Base-by-base conservation (phyloP, 345 rosid genomes). In the Passiflora organensis region DNA sequence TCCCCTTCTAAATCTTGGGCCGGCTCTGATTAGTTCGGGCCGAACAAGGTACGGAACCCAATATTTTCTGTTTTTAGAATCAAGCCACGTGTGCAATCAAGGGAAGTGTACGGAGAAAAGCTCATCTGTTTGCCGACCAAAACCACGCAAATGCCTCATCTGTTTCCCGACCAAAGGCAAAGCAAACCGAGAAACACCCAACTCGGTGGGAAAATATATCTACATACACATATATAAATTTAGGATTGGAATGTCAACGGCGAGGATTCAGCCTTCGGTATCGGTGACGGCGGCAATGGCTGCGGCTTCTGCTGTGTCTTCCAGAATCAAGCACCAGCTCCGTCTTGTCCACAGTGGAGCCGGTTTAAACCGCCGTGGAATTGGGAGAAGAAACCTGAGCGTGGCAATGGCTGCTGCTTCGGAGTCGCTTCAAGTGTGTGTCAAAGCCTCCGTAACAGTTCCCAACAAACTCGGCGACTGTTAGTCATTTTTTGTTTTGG, bases 381-480 rank as follows among this genome's bases (percentile, higher is more conserved):
- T 48, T 19, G 34, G 34, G 34, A 28, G 54, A 23, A 60, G 74
- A n/a, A 56, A 23, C 56, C 63, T 68, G 51, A 46, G 78, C 5
- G 70, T 80, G 45, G 63, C 83, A 8, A 73, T 76, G 79, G 76
- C 95, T 5, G 60, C 80, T 8, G 43, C 64, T 0, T 34, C 70
- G 0, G 34, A 55, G 21, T 93, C 94, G 60, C 82, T 86, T 11
- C 77, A 84, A 70, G 63, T 88, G 68, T 91, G 98, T 59, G 91
- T 82, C 55, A 91, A 91, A 81, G 93, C 89, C 51, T 91, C 98
- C 23, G 48, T 72, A 64, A 81, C 87, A 41, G 68, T 70, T 22
- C 98, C 98, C 32, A 72, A 80, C 66, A 84, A 76, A 72, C 81
- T 68, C 24, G 98, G 96, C 66, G 96, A 91, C 82, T 88, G 95